Conservation (phyloP, 2,329 filamentous ascomycete species). For the Cordyceps cateniannulata region DNA sequence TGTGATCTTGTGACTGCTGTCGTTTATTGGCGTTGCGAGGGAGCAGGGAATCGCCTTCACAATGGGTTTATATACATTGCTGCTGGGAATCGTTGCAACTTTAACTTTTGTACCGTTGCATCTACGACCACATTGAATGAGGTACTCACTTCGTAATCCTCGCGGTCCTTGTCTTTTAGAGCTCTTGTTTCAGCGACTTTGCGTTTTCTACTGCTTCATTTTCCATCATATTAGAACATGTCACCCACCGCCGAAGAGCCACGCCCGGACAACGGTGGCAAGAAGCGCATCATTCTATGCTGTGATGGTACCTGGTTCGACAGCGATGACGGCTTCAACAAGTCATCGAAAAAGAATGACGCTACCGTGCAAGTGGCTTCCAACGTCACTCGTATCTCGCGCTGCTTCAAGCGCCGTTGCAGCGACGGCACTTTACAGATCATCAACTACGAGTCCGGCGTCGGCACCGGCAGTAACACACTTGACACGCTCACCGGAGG, state of each 20-base stretch:
- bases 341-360: conserved; percentile 29
- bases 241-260: neutral
- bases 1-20: neutral
- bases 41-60: neutral
- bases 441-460: conserved; percentile 55
- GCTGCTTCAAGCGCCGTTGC: conserved; percentile 46
- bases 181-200: neutral
- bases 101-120: neutral
- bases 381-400: conserved; percentile 55
- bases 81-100: neutral
- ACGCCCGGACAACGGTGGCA: conserved; percentile 5
- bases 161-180: neutral
- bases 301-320: conserved; percentile 52
- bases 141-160: neutral
- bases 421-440: conserved; percentile 49
- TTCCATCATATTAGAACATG: neutral
- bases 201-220: neutral
- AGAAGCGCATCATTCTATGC: conserved; percentile 44
- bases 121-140: neutral
- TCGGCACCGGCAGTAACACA: conserved; percentile 46
- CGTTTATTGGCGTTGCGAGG: neutral
- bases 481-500: conserved; percentile 48
- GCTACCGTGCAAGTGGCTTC: conserved; percentile 46
- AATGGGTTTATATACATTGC: neutral
- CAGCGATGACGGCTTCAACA: conserved; percentile 41